A percentile compares a stretch with the other conserved stretches of the same genome.
Conservation (phyloP, 208 protist genomes). For the Crithidia brevicula region DNA sequence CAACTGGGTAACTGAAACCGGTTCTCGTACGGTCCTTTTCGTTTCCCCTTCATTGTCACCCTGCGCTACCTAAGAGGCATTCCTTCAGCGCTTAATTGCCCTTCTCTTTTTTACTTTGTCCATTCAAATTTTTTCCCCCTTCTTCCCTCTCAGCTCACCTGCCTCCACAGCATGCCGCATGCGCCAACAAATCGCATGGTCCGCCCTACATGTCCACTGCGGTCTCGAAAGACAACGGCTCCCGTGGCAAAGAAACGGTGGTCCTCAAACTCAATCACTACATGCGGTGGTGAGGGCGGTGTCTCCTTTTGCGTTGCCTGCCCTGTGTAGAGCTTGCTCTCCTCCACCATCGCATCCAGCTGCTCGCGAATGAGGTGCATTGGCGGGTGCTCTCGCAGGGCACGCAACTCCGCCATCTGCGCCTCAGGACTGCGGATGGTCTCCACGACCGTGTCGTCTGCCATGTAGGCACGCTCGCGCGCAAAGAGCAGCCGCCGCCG, state of each 20-base stretch:
- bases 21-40: too few relatives aligned
- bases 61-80: too few relatives aligned
- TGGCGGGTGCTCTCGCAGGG: slow-evolving; percentile 40
- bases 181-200: slow-evolving; percentile 56
- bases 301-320: not conserved
- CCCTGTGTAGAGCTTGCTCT: slow-evolving; percentile 7
- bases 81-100: not conserved
- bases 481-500: slow-evolving; percentile 58
- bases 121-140: not conserved
- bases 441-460: slow-evolving; percentile 42
- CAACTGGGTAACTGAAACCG: too few relatives aligned
- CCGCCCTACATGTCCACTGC: slow-evolving; percentile 19
- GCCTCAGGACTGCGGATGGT: slow-evolving; percentile 34
- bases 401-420: slow-evolving; percentile 40
- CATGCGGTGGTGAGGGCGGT: slow-evolving; percentile 14
- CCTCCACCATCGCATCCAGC: slow-evolving; percentile 39
- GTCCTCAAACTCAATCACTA: slow-evolving; percentile 60
- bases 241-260: slow-evolving; percentile 51
- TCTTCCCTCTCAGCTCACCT: slow-evolving; percentile 1
- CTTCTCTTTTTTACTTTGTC: not conserved
- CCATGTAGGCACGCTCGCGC: slow-evolving; percentile 40
- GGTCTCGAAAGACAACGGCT: slow-evolving; percentile 38
- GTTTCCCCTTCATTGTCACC: too few relatives aligned
- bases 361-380: slow-evolving; percentile 63
- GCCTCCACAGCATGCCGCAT: slow-evolving; percentile 73